These are phyloP conservation scores for Septoria petroselini DNA, from an alignment of 2,329 filamentous ascomycete species.

Conservation along the genomic window DNA sequence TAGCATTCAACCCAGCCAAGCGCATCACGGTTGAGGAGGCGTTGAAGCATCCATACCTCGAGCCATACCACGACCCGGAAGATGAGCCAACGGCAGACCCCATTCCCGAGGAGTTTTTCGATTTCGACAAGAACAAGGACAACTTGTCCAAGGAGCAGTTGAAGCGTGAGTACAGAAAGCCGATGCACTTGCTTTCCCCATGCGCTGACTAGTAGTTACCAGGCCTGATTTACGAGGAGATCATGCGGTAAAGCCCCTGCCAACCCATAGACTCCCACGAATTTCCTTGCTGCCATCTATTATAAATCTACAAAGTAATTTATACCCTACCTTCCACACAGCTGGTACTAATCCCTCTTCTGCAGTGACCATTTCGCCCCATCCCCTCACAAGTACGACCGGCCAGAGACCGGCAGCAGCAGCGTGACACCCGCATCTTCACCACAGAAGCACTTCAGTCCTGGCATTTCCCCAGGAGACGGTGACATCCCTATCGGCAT, in stretches of 20 bases:
- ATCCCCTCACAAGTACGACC: constrained; percentile 19
- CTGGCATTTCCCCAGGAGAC: constrained; percentile 2
- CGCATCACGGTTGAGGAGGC: constrained; percentile 97
- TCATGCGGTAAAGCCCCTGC: constrained; percentile 62
- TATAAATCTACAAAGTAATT: constrained; percentile 19
- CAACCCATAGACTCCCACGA: constrained; percentile 19
- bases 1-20: constrained; percentile 98
- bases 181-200: not conserved
- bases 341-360: constrained; percentile 22
- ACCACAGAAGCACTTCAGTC: not conserved
- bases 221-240: constrained; percentile 94
- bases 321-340: constrained; percentile 2
- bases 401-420: constrained; percentile 1
- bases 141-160: constrained; percentile 96
- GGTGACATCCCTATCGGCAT: constrained; percentile 24
- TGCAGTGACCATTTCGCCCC: constrained; percentile 21
- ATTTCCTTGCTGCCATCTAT: constrained; percentile 18
- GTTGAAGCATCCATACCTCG: constrained; percentile 93
- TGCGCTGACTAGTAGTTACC: constrained; percentile 6
- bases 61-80: constrained; percentile 97
- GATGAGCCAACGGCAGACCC: constrained; percentile 95
- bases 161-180: constrained; percentile 61
- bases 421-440: not conserved
- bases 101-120: constrained; percentile 98
- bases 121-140: constrained; percentile 99